A percentile compares a stretch with the other conserved stretches of the same genome.
These are phyloP conservation scores for Funneliformis geosporum DNA, from an alignment of 192 early-diverging fungal species.

Conservation along the genomic window DNA sequence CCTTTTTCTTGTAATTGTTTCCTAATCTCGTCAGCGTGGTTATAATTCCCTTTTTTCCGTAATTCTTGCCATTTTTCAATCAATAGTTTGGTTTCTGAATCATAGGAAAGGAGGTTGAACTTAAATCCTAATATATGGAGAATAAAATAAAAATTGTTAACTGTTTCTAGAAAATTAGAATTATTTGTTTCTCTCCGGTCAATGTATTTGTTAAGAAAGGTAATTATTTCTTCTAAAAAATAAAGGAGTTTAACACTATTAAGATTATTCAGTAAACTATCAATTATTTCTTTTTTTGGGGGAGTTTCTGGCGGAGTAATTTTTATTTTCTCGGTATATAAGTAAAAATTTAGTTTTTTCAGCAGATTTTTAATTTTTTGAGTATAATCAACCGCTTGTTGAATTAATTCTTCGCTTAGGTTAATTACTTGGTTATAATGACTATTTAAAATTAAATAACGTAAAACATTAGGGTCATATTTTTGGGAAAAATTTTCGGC, in stretches of 20 bases:
- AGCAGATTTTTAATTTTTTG: constrained; percentile 10
- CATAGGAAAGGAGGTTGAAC: too few relatives aligned
- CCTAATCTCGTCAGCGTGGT: background rate
- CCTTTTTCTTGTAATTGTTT: too few relatives aligned
- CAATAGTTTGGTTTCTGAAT: too few relatives aligned
- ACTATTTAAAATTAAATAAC: background rate
- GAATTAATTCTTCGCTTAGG: background rate
- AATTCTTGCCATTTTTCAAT: too few relatives aligned
- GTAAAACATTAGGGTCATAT: background rate
- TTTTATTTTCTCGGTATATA: background rate
- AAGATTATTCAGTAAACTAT: background rate
- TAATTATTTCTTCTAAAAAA: background rate
- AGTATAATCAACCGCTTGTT: background rate
- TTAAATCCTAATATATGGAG: too few relatives aligned
- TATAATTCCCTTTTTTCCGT: too few relatives aligned
- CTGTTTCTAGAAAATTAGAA: too few relatives aligned
- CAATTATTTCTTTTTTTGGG: background rate
- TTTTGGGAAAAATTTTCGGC: background rate
- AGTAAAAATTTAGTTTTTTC: constrained; percentile 5
- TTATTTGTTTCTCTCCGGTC: background rate
- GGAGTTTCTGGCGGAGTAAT: background rate
- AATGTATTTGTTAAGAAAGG: background rate
- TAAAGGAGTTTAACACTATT: background rate
- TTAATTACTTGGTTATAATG: constrained; percentile 16
- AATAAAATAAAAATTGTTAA: too few relatives aligned